Conservation (phyloP, 169 alveolate genomes). For the Plasmodium reichenowi region DNA sequence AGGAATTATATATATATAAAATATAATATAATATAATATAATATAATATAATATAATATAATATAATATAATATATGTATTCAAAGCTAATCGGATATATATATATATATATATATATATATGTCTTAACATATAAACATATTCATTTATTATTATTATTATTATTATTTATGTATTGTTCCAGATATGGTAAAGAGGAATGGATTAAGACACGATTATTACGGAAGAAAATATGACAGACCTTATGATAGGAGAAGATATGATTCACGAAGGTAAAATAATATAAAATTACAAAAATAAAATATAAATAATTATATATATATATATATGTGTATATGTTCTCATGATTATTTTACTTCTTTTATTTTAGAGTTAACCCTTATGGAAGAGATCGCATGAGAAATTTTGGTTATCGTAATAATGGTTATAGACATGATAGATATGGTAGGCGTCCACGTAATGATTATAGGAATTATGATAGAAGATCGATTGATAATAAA, state of each 20-base stretch:
- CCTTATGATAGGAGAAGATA: conserved; percentile 63
- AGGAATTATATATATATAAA: background rate
- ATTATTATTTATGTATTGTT: background rate
- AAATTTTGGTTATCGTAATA: conserved; percentile 41
- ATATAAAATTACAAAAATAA: background rate
- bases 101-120: background rate
- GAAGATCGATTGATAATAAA: conserved; percentile 61
- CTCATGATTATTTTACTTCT: background rate
- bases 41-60: too few relatives aligned
- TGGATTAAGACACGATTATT: conserved; percentile 53
- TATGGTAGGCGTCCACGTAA: conserved; percentile 37
- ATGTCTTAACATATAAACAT: background rate
- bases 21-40: too few relatives aligned
- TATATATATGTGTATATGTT: background rate
- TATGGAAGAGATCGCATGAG: conserved; percentile 30
- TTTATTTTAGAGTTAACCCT: conserved; percentile 29
- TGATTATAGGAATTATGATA: conserved; percentile 48
- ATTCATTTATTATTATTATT: background rate
- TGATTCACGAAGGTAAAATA: conserved; percentile 67
- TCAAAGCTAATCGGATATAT: background rate
- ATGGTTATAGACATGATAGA: conserved; percentile 29
- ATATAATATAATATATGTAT: background rate
- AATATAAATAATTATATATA: background rate
- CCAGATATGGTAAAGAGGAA: conserved; percentile 45
- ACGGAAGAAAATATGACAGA: conserved; percentile 63